Base-by-base conservation (phyloP, 2,329 filamentous ascomycete species). In the Corinectria fuckeliana region DNA sequence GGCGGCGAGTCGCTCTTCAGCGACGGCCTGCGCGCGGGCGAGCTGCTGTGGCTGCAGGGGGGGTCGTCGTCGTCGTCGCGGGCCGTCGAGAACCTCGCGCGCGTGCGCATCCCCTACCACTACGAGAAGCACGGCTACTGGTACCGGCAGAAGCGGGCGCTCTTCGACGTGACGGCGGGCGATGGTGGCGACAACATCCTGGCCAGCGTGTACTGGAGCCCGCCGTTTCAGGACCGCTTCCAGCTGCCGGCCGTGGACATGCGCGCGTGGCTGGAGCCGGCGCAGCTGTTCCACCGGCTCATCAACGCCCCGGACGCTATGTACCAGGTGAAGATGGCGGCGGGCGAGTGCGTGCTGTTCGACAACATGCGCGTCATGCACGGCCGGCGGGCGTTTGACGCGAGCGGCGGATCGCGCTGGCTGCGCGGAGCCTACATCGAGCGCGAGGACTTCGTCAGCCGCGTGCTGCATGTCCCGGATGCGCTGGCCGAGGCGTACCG, bases 281-380 rank as follows among this genome's bases (percentile, higher is more conserved):
- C 85, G 1, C 72, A 76, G 30, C 70, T 74, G 2, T 92, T 96
- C 68, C 82, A 87, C 48, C 58, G 72, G 0, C 64, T 84, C 0
- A 76, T 95, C 21, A 88, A 91, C 64, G 71, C 80, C 1, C 76
- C 82, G 0, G 72, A 78, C 4, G 85, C 85, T 60, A 76, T 92
- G 52, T 90, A 89, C 70, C 83, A 94, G 78, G 81, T 89, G 58
- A 89, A 89, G 75, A 80, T 97, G 75, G 80, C 87, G 53, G 87
- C 91, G 4, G 95, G 94, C 3, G 91, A 97, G 71, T 96, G 92
- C 72, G 93, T 93, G 11, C 83, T 99, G n/a, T 98, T 99, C 72
- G 90, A 96, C 73, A 98, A 98, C 72, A 78, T 87, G 59, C 83
- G 94, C 16, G 82, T 96, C n/a, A 76, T 96, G 71, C 95, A 98